Conservation (phyloP, 129 eudicot genomes). For the Erigeron canadensis region DNA sequence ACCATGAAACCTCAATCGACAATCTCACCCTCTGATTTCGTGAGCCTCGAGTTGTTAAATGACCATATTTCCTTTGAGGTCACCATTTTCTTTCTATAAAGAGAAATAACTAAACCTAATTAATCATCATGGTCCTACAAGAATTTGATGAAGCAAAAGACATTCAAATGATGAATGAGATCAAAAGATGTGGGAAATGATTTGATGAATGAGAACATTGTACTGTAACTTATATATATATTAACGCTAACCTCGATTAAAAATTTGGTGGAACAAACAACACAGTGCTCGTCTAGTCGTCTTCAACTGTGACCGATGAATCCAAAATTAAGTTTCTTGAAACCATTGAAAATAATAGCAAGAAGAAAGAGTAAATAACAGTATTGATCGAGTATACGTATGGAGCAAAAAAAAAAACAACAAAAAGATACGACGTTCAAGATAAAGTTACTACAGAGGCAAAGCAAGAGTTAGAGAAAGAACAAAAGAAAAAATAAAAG, state of each 20-base stretch:
- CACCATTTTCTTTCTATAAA: too few relatives aligned
- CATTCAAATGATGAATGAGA: too few relatives aligned
- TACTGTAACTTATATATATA: too few relatives aligned
- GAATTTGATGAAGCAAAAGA: conserved; percentile 73
- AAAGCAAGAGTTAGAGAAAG: conserved; percentile 77
- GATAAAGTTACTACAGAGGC: conserved; percentile 44
- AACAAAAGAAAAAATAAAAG: conserved; percentile 41
- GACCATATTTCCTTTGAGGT: too few relatives aligned
- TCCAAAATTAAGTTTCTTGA: conserved; percentile 23
- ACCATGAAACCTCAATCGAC: too few relatives aligned
- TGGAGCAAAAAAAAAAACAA: conserved; percentile 8
- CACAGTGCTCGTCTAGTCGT: conserved; percentile 17
- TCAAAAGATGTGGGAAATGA: too few relatives aligned
- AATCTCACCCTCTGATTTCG: too few relatives aligned
- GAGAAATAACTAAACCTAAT: too few relatives aligned
- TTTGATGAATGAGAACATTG: too few relatives aligned
- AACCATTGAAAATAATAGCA: conserved; percentile 4
- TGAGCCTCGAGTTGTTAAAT: too few relatives aligned
- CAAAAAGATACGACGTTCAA: conserved; percentile 5
- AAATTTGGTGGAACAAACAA: conserved; percentile 39
- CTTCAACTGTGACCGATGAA: conserved; percentile 12
- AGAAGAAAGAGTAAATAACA: conserved; percentile 17
- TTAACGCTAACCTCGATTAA: conserved; percentile 50
- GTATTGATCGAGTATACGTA: neutral
- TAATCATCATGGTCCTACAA: too few relatives aligned